phyloP scores from a whole-genome alignment of 257 asterid species.

The Solanum peruvianum region DNA sequence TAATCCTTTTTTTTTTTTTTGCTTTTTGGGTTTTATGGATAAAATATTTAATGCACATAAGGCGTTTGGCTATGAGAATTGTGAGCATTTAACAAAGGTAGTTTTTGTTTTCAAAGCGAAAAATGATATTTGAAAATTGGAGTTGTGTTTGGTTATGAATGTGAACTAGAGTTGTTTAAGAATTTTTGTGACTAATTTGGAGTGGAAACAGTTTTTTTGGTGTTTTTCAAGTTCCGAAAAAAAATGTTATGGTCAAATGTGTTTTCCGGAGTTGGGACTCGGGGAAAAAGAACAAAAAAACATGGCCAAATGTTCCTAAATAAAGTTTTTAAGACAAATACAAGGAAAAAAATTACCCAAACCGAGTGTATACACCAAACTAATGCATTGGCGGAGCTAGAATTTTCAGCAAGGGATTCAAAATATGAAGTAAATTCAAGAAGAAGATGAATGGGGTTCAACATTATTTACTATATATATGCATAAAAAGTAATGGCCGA shows the following conservation, averaged over 20 bases:
- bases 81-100: too few species aligned
- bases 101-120: too few species aligned
- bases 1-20: too few species aligned
- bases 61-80: too few species aligned
- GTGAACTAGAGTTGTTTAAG: neutral
- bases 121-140: neutral
- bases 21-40: too few species aligned
- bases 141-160: neutral
- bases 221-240: neutral
- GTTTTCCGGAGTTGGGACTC: neutral
- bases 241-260: neutral
- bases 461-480: neutral
- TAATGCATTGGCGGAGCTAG: neutral
- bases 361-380: too few species aligned
- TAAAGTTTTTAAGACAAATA: neutral
- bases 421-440: neutral
- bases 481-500: neutral
- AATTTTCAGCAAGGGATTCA: neutral
- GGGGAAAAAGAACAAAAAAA: rapidly evolving
- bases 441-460: neutral
- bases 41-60: too few species aligned
- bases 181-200: neutral
- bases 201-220: too few species aligned
- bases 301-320: neutral
- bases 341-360: neutral